Evolutionary conservation across 2,329 filamentous ascomycete species (phyloP).

Genomic region (Botrytis cinerea): DNA sequence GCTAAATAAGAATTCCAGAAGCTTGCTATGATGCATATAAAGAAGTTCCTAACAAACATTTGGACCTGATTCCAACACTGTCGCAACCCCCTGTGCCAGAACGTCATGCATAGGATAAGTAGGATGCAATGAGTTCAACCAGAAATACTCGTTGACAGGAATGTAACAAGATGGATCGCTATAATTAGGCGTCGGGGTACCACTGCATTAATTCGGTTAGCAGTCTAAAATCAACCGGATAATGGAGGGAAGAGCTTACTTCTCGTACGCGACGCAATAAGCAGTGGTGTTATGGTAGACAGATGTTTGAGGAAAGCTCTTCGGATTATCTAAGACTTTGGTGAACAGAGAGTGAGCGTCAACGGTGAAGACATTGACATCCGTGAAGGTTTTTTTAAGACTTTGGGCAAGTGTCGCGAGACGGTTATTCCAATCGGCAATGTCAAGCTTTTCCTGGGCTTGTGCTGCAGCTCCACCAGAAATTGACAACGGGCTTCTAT

Average conservation of each 20-base stretch:
- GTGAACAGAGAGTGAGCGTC: constrained; percentile 55
- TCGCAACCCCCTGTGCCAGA: constrained; percentile 53
- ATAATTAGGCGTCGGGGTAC: constrained; percentile 48
- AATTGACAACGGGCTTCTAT: constrained; percentile 53
- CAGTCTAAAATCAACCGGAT: background rate
- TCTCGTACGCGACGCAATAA: constrained; percentile 57
- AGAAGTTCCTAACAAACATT: constrained; percentile 43
- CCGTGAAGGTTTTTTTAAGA: constrained; percentile 42
- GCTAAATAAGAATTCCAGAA: background rate
- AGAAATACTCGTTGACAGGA: constrained; percentile 63
- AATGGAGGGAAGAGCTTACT: constrained; percentile 44
- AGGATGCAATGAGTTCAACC: constrained; percentile 65
- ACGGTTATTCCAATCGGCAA: constrained; percentile 54
- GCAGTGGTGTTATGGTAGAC: constrained; percentile 56
- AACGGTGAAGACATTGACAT: constrained; percentile 54
- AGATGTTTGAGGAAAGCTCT: constrained; percentile 51
- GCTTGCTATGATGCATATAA: background rate
- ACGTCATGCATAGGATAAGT: constrained; percentile 63
- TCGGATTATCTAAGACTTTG: constrained; percentile 54
- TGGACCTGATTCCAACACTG: constrained; percentile 44
- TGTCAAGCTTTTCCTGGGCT: constrained; percentile 46
- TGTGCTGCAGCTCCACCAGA: constrained; percentile 44
- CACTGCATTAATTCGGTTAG: constrained; percentile 41
- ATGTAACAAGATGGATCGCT: constrained; percentile 51
- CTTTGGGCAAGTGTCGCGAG: constrained; percentile 46